phyloP scores from a whole-genome alignment of 345 rosid species.

The Aquilaria yunnanensis region DNA sequence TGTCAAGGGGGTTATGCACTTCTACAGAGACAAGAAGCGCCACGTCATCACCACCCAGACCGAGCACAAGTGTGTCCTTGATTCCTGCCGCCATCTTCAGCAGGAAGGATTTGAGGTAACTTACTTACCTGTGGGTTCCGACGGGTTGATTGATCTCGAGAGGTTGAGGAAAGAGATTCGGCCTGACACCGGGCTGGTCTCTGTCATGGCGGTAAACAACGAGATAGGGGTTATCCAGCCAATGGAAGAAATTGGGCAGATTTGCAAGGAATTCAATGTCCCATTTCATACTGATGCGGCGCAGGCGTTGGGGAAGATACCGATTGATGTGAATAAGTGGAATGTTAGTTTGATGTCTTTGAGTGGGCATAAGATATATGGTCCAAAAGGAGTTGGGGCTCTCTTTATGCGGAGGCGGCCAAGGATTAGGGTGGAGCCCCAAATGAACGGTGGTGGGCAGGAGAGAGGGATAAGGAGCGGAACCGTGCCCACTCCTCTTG shows the following conservation, averaged over 20 bases:
- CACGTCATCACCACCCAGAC: conserved; percentile 93
- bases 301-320: conserved; percentile 93
- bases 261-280: conserved; percentile 73
- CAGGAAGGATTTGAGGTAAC: conserved; percentile 96
- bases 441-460: conserved; percentile 98
- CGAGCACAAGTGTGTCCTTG: conserved; percentile 94
- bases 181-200: conserved; percentile 79
- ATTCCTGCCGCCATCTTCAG: conserved; percentile 91
- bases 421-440: conserved; percentile 75
- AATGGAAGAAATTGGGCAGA: conserved; percentile 77
- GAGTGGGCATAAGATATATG: conserved; percentile 91
- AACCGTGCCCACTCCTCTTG: conserved; percentile 77
- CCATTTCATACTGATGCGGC: conserved; percentile 95
- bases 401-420: conserved; percentile 82
- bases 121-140: conserved; percentile 63
- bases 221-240: conserved; percentile 97
- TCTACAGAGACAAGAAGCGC: conserved; percentile 80
- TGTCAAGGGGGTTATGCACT: conserved; percentile 90
- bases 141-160: conserved; percentile 74
- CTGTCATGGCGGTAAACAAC: conserved; percentile 93
- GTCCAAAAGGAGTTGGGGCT: conserved; percentile 95
- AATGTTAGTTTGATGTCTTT: conserved; percentile 87
- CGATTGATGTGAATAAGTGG: conserved; percentile 83
- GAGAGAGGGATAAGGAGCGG: conserved; percentile 98
- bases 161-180: conserved; percentile 53